These are phyloP conservation scores for Corynascus novoguineensis DNA, from an alignment of 495 filamentous ascomycete species.

Conservation along the genomic window DNA sequence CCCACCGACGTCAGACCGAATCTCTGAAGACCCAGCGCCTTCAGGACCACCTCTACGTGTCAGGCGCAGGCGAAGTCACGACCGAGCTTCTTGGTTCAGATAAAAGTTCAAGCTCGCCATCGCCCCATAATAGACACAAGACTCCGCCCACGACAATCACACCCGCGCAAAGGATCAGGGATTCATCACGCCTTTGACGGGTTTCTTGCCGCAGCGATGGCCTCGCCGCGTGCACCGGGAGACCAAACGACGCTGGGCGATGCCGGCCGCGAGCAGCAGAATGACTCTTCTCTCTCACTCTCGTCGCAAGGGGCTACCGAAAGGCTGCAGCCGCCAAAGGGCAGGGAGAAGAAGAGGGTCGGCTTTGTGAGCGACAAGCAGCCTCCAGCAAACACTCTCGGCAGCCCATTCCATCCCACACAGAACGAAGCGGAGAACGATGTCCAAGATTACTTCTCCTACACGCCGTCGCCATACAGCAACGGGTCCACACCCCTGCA, in stretches of 20 bases:
- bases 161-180: not conserved
- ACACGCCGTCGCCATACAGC: conserved; percentile 14
- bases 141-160: not conserved
- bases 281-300: not conserved
- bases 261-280: not conserved
- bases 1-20: conserved; percentile 1
- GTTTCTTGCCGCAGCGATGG: conserved; percentile 12
- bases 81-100: not conserved
- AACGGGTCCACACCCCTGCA: conserved; percentile 9
- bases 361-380: conserved; percentile 23
- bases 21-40: not conserved
- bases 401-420: conserved; percentile 8
- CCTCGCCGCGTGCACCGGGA: conserved; percentile 11
- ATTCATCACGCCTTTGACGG: not conserved
- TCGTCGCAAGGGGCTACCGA: not conserved
- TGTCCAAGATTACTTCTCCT: conserved; percentile 24
- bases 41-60: not conserved
- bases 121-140: not conserved
- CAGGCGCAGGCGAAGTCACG: not conserved
- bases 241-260: not conserved
- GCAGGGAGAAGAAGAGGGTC: conserved; percentile 32
- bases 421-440: conserved; percentile 9
- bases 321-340: conserved; percentile 13
- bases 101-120: not conserved
- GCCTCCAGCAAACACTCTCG: not conserved